Evolutionary conservation across 768 basidiomycete genomes (phyloP), one percentile per base, ranked within the genome.

Genomic region (Trametes sanguinea): DNA sequence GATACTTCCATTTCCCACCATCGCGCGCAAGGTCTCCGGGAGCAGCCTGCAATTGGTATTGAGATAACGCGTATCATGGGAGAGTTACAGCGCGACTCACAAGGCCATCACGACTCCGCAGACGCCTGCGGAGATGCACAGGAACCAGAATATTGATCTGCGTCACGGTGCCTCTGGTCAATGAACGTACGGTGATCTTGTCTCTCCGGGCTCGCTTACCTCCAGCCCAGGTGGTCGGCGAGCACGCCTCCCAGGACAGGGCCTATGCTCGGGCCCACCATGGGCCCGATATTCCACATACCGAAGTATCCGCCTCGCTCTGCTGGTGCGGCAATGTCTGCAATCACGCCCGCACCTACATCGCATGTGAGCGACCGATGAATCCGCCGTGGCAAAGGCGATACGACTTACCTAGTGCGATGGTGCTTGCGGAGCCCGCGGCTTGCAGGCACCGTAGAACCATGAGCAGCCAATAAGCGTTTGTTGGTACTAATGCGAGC

Each of bases 371-470:
- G 11, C 42, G 4, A 22, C 27, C 30, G 16, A 5, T 13, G 32
- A 10, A 6, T 2, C 33, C 11, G 37, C 11, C 6, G 29, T 16
- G 9, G 9, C 39, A 22, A 48, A 13, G 16, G 9, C n/a, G 17
- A 32, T 3, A 30, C 17, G 37, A 68, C 71, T 45, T 70, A 83
- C 90, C 89, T 22, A 93, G 76, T 0, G 90, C 90, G 62, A 92
- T 80, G 0, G 89, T 90, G 59, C 90, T 90, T 0, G 91, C 89
- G 2, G 87, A 90, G 1, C 92, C 92, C 2, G 86, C 81, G 2
- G 89, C 86, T 76, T 94, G 92, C 2, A 94, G 40, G 62, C 88
- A 90, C 27, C 93, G 83, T n/a, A 95, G 79, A 14, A 94, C 66
- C 77, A 94, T 81, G 10, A 94, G 76, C 5, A 92, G 75, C 90